Evolutionary conservation across 495 filamentous ascomycete genomes (phyloP), one percentile per base, ranked within the genome.

Genomic region (Choiromyces venosus): DNA sequence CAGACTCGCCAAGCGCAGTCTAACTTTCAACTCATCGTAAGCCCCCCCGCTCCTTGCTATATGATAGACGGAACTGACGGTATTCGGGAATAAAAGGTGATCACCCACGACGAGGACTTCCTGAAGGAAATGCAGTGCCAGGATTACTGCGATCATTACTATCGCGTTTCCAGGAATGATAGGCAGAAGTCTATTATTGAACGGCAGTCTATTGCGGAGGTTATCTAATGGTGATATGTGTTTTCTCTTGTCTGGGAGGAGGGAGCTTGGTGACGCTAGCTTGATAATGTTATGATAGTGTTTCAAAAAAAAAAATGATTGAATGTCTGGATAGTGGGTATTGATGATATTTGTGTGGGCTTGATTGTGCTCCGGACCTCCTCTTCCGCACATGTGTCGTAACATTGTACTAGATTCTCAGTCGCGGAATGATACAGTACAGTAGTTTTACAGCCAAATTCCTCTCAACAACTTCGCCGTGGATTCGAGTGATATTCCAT

Each of bases 51-150:
- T 21, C 29, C 12, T 29, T 38, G 38, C 9, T 39, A n/a, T 71
- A 16, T 37, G 10, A 16, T 18, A 35, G 37, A 36, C 35, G 3
- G 36, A 14, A 4, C 33, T 19, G 21, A 33, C 46, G 72, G 10
- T 46, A 66, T 19, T 66, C 37, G 37, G 39, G 25, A 16, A 10
- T 66, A 12, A 33, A 44, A 78, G 75, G 92, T 98, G 71, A 99
- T 99, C 82, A 99, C 95, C 42, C 95, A 99, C 86, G 95, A 99
- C 83, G 95, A 98, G 83, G 93, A 97, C 75, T 99, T 99, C 82
- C 81, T 99, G 77, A 87, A 89, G 67, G 88, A 91, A 73, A 99
- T 99, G 96, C 89, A 93, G 79, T 94, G 92, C 82, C 88, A 88
- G n/a, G 95, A 98, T 78, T 97, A 96, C 82, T 91, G 90, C 74